These are phyloP conservation scores for Pisolithus sp. DNA, from an alignment of 768 basidiomycete genomes.

Conservation along the genomic window DNA sequence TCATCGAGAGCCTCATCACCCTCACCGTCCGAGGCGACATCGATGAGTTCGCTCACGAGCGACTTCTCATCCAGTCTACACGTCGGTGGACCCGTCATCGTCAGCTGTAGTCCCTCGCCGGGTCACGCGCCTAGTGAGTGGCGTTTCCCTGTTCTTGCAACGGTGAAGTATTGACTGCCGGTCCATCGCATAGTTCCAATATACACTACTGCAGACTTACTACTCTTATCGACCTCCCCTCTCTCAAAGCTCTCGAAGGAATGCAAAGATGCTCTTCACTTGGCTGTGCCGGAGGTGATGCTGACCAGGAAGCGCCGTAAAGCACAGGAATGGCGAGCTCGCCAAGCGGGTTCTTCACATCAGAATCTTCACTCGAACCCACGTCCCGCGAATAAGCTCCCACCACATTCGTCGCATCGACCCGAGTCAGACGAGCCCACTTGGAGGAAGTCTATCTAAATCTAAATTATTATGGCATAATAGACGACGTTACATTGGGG, in stretches of 20 bases:
- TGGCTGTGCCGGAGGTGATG: conserved; percentile 22
- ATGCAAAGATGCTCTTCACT: conserved; percentile 7
- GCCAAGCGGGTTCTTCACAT: background rate
- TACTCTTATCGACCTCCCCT: conserved; percentile 19
- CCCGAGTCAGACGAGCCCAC: background rate
- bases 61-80: no score
- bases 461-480: background rate
- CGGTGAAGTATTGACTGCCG: background rate
- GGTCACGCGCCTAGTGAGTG: conserved; percentile 3
- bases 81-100: background rate
- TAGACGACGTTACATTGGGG: background rate
- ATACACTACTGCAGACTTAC: conserved; percentile 22
- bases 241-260: conserved; percentile 9
- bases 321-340: conserved; percentile 16
- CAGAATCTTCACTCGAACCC: no score
- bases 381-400: background rate
- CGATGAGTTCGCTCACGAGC: background rate
- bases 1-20: conserved; percentile 12
- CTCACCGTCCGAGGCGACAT: conserved; percentile 6
- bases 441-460: background rate
- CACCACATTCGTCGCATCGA: conserved; percentile 1
- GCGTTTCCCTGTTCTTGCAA: background rate
- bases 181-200: conserved; percentile 4
- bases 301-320: conserved; percentile 22
- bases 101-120: background rate